These are phyloP conservation scores for Cryptococcus sp. DNA, from an alignment of 1,284 basidiomycete species.

Conservation along the genomic window DNA sequence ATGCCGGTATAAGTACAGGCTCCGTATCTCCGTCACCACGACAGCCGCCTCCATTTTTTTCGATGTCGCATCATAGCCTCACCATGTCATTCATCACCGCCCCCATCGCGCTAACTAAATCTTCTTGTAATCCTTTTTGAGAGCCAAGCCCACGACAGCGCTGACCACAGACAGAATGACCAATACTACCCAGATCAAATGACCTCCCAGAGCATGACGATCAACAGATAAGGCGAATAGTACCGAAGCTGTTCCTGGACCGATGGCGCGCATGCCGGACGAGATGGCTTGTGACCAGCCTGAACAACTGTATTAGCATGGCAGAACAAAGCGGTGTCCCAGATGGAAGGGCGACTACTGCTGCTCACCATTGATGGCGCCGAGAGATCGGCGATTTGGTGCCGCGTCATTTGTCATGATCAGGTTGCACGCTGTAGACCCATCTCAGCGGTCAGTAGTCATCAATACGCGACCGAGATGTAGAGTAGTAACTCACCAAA, in stretches of 20 bases:
- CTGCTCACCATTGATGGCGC: constrained; percentile 29
- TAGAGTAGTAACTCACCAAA: constrained; percentile 34
- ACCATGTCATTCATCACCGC: no score
- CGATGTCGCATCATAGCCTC: no score
- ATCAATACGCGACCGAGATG: no score
- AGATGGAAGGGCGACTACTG: no score
- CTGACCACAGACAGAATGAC: background rate
- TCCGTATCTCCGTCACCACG: no score
- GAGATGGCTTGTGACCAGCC: constrained; percentile 29
- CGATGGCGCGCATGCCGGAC: constrained; percentile 25
- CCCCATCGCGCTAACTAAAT: no score
- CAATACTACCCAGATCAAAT: constrained; percentile 32
- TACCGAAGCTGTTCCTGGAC: constrained; percentile 27
- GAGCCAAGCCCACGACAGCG: background rate
- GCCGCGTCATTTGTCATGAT: constrained; percentile 37
- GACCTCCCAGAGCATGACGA: constrained; percentile 33
- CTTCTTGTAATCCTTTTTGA: no score
- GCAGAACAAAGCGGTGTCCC: background rate
- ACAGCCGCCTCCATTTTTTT: no score
- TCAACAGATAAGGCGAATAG: constrained; percentile 41
- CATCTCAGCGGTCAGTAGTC: no score
- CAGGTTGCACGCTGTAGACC: constrained; percentile 29
- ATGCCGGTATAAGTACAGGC: no score
- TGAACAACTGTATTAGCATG: no score
- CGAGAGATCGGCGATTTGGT: constrained; percentile 23